Conservation (phyloP, 148 eudicot species). For the Vaccinium darrowii region DNA sequence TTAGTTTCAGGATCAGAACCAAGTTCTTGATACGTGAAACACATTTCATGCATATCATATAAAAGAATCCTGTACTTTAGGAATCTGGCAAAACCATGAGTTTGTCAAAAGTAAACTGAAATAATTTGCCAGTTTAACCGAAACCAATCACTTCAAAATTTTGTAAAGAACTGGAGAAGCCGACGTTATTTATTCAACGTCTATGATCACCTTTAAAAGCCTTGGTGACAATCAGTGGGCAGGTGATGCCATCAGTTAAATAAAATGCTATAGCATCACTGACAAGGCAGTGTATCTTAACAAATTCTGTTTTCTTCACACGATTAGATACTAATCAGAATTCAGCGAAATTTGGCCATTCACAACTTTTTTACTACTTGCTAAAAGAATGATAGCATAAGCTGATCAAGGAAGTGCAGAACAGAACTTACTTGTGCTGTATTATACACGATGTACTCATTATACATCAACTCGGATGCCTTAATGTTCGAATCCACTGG, state of each 20-base stretch:
- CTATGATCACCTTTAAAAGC: neutral
- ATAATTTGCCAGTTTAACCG: neutral
- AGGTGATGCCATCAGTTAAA: neutral
- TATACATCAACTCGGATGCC: conserved; percentile 84
- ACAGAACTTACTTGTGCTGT: conserved; percentile 78
- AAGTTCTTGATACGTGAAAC: neutral
- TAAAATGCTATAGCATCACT: neutral
- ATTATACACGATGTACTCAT: conserved; percentile 93
- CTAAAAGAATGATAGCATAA: neutral
- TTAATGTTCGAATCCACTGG: conserved; percentile 75
- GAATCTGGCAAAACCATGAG: neutral
- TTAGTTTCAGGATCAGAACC: neutral
- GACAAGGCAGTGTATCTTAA: neutral
- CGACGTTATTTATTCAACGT: neutral
- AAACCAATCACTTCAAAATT: neutral
- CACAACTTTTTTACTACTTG: neutral
- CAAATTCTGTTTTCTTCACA: neutral
- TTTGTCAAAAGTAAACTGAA: neutral
- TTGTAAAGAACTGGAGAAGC: neutral
- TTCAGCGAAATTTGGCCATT: conserved; percentile 3
- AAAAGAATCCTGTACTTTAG: neutral
- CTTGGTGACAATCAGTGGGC: neutral
- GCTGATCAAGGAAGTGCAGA: neutral
- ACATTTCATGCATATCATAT: neutral
- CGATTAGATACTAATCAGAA: neutral